A percentile compares a stretch with the other conserved stretches of the same genome.
phyloP scores from a whole-genome alignment of 2,329 filamentous ascomycete genomes.

The Colletotrichum abscissum region DNA sequence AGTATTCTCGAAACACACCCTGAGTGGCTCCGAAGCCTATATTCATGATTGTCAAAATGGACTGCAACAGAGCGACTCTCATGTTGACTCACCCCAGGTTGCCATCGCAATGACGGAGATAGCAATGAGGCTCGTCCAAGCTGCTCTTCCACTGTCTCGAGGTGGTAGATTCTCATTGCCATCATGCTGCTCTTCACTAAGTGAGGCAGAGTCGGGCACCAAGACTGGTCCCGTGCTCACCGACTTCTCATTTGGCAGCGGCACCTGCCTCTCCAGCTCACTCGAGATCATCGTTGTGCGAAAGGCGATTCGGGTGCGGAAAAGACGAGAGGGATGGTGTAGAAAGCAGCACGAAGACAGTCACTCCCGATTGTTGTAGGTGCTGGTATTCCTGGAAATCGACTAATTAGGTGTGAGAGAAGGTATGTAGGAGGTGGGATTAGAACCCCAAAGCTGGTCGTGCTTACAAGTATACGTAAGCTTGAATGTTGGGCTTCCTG shows the following conservation, averaged over 20 bases:
- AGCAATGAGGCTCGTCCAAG: slow-evolving; percentile 8
- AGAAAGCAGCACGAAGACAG: not conserved
- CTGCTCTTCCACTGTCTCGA: not conserved
- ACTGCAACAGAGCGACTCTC: too few species aligned
- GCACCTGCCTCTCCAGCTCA: not conserved
- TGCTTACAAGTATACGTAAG: not conserved
- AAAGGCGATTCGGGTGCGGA: not conserved
- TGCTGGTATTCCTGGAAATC: not conserved
- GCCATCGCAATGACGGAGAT: slow-evolving; percentile 19
- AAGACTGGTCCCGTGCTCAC: not conserved
- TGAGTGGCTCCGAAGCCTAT: slow-evolving; percentile 10
- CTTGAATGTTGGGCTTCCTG: not conserved
- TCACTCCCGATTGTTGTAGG: not conserved
- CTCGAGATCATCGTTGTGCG: not conserved
- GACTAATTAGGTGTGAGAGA: not conserved
- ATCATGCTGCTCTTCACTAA: not conserved
- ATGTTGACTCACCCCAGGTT: slow-evolving; percentile 4
- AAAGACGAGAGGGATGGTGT: not conserved
- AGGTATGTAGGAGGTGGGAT: not conserved
- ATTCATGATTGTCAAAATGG: not conserved
- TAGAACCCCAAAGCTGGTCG: not conserved
- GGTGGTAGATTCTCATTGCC: not conserved
- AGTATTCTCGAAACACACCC: slow-evolving; percentile 15
- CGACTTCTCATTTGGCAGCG: not conserved
- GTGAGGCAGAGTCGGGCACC: not conserved